Evolutionary conservation across 768 basidiomycete genomes (phyloP), one percentile per base, ranked within the genome.

Genomic region (Pulveroboletus sp.): DNA sequence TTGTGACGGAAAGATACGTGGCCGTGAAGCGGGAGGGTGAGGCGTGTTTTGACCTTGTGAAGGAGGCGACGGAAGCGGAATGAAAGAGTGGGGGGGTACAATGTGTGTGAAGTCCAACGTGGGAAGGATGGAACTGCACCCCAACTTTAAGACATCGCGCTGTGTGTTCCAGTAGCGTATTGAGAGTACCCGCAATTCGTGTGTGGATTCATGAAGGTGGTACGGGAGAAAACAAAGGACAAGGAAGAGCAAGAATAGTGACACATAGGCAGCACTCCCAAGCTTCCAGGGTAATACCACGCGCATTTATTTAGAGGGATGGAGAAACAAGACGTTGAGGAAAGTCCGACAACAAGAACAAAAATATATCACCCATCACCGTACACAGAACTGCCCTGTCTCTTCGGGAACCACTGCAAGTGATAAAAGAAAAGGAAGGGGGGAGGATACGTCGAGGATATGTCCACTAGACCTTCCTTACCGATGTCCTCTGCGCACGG

Each of bases 1-100:
- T 98, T 44, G 93, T 94, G 11, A 97, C 93, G 3, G 95, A 98
- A 72, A 92, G 88, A 58, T 93, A 95, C 7, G 92, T 96, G 30
- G 91, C 90, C 4, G 80, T 85, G 50, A 85, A 84, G 61, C 70
- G 71, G 50, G 77, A 77, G 7, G 83, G 84, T 21, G 72, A 76
- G 51, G 65, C 63, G 3, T 61, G 52, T 24, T 89, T 92, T 59
- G 86, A 93, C 61, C 73, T 94, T 26, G 72, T 75, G 42, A 65
- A 64, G 8, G 75, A 64, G 35, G 57, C 47, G 1, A 28, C 47
- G n/a, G 43, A 50, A 10, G 54, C 43, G 14, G 27, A 45, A 3
- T 58, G 27, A 46, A 27, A 28, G 14, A 6, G 6, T 28, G n/a
- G 15, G 27, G 12, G 7, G 3, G 12, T 27, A 26, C 8, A 9